Percentiles rank a stretch among this genome's conserved stretches.
Evolutionary conservation across 148 eudicot species (phyloP).

Genomic region (Euryodendron excelsum): DNA sequence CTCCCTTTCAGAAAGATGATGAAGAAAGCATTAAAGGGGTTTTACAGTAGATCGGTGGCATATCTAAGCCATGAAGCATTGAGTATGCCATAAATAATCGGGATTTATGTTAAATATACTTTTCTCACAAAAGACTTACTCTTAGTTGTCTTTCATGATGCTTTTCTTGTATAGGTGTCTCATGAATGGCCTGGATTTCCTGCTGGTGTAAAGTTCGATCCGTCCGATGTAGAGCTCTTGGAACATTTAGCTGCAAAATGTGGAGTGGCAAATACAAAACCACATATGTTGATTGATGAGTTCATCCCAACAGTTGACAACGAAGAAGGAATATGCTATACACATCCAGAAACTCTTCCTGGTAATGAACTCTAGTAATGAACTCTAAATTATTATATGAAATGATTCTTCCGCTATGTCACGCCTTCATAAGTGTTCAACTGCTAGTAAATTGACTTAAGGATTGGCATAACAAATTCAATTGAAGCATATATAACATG

Average conservation of each 20-base stretch:
- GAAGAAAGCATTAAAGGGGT: neutral
- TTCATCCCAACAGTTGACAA: conserved; percentile 67
- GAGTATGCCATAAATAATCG: too few relatives aligned
- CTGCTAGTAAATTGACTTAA: neutral
- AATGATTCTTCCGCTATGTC: neutral
- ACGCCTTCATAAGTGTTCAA: neutral
- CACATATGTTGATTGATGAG: conserved; percentile 67
- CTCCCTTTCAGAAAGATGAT: neutral
- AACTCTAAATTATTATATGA: neutral
- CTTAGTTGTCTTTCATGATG: neutral
- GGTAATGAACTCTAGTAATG: conserved; percentile 45
- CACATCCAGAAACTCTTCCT: conserved; percentile 82
- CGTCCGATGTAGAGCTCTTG: conserved; percentile 62
- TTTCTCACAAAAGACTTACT: neutral
- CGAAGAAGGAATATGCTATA: conserved; percentile 71
- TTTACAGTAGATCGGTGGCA: neutral
- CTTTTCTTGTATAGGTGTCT: conserved; percentile 37
- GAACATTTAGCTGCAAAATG: conserved; percentile 70
- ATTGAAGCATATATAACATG: neutral
- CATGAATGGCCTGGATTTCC: conserved; percentile 88
- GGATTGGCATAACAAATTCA: neutral
- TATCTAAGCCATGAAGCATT: too few relatives aligned
- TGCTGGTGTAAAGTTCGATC: conserved; percentile 79
- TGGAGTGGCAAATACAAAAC: conserved; percentile 32
- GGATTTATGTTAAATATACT: neutral